phyloP scores from a whole-genome alignment of 2,329 filamentous ascomycete species.

The Stemphylium vesicarium region DNA sequence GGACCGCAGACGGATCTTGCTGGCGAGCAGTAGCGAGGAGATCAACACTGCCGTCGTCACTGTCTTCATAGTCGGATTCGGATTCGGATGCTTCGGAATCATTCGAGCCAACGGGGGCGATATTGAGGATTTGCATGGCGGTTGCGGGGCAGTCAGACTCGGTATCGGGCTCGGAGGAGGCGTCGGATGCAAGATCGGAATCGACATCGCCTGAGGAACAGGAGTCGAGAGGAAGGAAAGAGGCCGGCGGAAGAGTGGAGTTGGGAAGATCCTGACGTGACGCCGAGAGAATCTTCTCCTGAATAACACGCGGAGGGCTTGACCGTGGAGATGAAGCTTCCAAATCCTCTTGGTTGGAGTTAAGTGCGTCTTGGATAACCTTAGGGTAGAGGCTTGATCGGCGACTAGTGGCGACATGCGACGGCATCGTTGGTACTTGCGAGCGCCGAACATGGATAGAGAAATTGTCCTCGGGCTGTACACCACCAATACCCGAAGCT shows the following conservation, averaged over 20 bases:
- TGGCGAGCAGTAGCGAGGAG: conserved; percentile 54
- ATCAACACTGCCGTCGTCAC: conserved; percentile 51
- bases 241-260: conserved; percentile 54
- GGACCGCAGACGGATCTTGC: conserved; percentile 51
- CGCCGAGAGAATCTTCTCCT: conserved; percentile 70
- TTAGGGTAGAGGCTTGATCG: conserved; percentile 30
- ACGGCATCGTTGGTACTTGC: conserved; percentile 21
- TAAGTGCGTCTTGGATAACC: conserved; percentile 46
- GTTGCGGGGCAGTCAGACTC: conserved; percentile 26
- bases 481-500: conserved; percentile 63
- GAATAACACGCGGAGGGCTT: conserved; percentile 53
- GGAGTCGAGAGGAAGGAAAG: conserved; percentile 51
- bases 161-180: conserved; percentile 35
- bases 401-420: conserved; percentile 2
- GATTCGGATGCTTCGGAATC: conserved; percentile 9
- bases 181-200: conserved; percentile 48
- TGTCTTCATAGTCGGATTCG: conserved; percentile 35
- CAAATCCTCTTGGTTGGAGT: conserved; percentile 12
- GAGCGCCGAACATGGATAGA: conserved; percentile 57
- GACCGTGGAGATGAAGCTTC: conserved; percentile 9
- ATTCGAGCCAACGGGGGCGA: conserved; percentile 20
- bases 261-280: conserved; percentile 67
- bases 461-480: conserved; percentile 64
- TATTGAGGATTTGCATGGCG: conserved; percentile 39
- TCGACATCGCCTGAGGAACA: conserved; percentile 43